Percentiles rank a stretch among this genome's conserved stretches.
These are phyloP conservation scores for Phytophthora fragariaefolia DNA, from an alignment of 352 stramenopile species.

Conservation along the genomic window DNA sequence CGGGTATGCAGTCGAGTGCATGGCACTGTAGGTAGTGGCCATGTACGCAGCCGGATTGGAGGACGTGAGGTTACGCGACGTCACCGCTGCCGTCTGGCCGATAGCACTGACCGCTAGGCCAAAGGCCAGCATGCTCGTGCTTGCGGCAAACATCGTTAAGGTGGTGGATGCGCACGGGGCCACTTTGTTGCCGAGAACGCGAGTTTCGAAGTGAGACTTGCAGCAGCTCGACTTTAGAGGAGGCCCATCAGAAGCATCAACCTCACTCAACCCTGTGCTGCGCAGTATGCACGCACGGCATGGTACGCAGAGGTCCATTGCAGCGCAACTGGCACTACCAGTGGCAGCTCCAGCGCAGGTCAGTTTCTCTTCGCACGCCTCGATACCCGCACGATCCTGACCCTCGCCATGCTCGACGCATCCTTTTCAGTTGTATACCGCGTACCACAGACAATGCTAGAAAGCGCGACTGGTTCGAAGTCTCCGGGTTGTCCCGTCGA, in stretches of 20 bases:
- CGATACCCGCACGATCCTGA: constrained; percentile 2
- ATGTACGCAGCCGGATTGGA: constrained; percentile 38
- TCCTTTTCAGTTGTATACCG: constrained; percentile 11
- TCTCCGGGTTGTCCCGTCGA: constrained; percentile 6
- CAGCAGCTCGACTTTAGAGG: background rate
- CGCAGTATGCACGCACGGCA: constrained; percentile 15
- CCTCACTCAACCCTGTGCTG: background rate
- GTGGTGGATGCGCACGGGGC: background rate
- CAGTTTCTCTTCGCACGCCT: constrained; percentile 27
- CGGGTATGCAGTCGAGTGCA: constrained; percentile 65
- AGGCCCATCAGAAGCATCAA: constrained; percentile 22
- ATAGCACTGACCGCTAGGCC: constrained; percentile 15
- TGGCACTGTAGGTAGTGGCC: constrained; percentile 65
- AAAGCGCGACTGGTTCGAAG: constrained; percentile 20
- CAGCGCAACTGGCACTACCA: too few relatives aligned
- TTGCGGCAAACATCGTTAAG: constrained; percentile 30
- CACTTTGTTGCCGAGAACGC: constrained; percentile 7
- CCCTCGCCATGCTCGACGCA: constrained; percentile 17
- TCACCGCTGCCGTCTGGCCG: constrained; percentile 1
- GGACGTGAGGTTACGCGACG: constrained; percentile 32
- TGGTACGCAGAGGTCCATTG: constrained; percentile 9
- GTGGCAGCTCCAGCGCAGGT: constrained; percentile 14
- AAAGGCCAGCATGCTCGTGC: constrained; percentile 21
- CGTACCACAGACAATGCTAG: background rate
- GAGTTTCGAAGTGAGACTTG: constrained; percentile 26